These are phyloP conservation scores for Phlebiopsis gigantea DNA, from an alignment of 768 basidiomycete species.

Conservation along the genomic window DNA sequence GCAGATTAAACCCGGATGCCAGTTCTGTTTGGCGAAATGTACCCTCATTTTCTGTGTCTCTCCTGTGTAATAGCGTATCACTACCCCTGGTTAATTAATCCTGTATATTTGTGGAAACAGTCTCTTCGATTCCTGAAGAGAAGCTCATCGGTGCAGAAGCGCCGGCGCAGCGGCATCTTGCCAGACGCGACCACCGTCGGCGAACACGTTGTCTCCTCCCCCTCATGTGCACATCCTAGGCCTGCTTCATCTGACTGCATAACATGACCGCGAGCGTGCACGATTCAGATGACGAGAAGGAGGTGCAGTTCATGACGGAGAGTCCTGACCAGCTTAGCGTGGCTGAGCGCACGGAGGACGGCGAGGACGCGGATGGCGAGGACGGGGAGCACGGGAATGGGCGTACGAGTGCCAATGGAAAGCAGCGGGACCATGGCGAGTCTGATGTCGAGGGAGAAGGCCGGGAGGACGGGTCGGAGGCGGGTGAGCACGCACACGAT, in stretches of 20 bases:
- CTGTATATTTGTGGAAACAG: too few species aligned
- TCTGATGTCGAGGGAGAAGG: neutral
- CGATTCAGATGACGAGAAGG: neutral
- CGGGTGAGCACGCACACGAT: neutral
- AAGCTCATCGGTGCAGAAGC: neutral
- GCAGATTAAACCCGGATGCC: neutral
- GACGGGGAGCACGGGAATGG: neutral
- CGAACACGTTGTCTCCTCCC: constrained; percentile 1
- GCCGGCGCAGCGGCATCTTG: neutral
- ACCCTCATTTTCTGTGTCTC: too few species aligned
- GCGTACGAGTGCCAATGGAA: neutral
- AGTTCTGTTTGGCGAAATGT: too few species aligned
- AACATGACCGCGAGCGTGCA: neutral
- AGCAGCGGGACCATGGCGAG: neutral
- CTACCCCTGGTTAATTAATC: too few species aligned
- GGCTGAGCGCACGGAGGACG: neutral
- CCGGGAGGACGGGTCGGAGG: neutral
- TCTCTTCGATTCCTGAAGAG: too few species aligned
- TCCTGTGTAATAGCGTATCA: too few species aligned
- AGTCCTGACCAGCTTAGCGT: neutral
- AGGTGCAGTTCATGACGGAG: neutral
- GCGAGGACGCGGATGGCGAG: neutral
- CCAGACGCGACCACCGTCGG: neutral
- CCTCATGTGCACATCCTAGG: neutral
- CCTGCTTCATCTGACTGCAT: neutral